These are phyloP conservation scores for Antrodiella citrinella DNA, from an alignment of 768 basidiomycete genomes.

Conservation along the genomic window DNA sequence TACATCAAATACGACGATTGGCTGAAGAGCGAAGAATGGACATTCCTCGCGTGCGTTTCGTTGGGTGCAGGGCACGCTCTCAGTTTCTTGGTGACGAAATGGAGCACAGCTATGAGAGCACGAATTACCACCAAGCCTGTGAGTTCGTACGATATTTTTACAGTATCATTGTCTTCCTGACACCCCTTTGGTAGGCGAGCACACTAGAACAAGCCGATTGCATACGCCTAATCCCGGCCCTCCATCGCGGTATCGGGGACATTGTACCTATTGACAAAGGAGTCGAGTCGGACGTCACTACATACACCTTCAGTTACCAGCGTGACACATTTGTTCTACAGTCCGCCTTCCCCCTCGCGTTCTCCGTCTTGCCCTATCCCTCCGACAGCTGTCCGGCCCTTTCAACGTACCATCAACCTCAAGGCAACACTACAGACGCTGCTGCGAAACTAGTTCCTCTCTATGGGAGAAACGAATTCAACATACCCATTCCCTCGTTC, in stretches of 20 bases:
- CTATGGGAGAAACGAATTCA: constrained; percentile 92
- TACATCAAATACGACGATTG: constrained; percentile 85
- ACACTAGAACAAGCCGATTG: constrained; percentile 69
- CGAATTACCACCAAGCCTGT: constrained; percentile 77
- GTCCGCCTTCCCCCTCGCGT: constrained; percentile 47
- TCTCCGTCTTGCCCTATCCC: constrained; percentile 83
- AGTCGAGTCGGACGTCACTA: constrained; percentile 40
- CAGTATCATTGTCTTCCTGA: neutral
- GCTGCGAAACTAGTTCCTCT: constrained; percentile 48
- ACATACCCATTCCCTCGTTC: constrained; percentile 96
- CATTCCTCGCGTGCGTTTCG: constrained; percentile 83
- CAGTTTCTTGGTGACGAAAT: constrained; percentile 85
- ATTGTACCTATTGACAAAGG: constrained; percentile 74
- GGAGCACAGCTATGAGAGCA: constrained; percentile 75
- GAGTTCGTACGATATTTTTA: constrained; percentile 11
- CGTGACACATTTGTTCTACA: constrained; percentile 83
- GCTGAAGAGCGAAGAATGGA: constrained; percentile 95
- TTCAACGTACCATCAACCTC: constrained; percentile 51
- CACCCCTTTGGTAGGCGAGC: constrained; percentile 33
- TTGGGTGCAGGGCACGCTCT: constrained; percentile 86
- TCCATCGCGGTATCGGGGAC: constrained; percentile 82
- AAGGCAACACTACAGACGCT: constrained; percentile 42
- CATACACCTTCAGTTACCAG: constrained; percentile 91
- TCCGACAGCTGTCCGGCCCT: constrained; percentile 64
- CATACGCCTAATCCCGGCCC: constrained; percentile 72